These are phyloP conservation scores for Notholithocarpus densiflorus DNA, from an alignment of 306 rosid genomes.

Conservation along the genomic window DNA sequence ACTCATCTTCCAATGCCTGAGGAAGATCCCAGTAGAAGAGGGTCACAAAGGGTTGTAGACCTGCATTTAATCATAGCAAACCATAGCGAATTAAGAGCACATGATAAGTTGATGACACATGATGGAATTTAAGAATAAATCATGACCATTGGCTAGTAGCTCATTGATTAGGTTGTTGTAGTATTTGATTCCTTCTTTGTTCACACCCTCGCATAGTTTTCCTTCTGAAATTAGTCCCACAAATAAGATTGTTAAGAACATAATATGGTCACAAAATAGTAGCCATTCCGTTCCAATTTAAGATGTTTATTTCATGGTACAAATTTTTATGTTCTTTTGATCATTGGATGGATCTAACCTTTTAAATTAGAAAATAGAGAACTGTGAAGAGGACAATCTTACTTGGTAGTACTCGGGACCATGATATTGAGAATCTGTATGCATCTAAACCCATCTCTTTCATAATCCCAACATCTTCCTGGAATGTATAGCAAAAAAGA, in stretches of 20 bases:
- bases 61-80: background rate
- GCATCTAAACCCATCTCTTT: slow-evolving; percentile 44
- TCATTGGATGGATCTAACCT: too few species aligned
- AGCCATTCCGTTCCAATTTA: too few species aligned
- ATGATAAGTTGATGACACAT: too few species aligned
- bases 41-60: slow-evolving; percentile 30
- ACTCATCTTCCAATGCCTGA: slow-evolving; percentile 31
- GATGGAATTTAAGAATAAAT: background rate
- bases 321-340: too few species aligned
- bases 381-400: background rate
- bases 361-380: too few species aligned
- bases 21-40: slow-evolving; percentile 45
- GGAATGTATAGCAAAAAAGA: background rate
- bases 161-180: slow-evolving; percentile 39
- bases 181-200: slow-evolving; percentile 40
- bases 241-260: too few species aligned
- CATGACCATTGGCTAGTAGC: slow-evolving; percentile 25
- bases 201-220: slow-evolving; percentile 40
- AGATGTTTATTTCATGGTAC: too few species aligned
- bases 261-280: too few species aligned
- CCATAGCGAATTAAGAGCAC: too few species aligned
- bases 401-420: slow-evolving; percentile 57
- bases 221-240: slow-evolving; percentile 27
- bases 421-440: slow-evolving; percentile 51
- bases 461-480: slow-evolving; percentile 49